Evolutionary conservation across 371 early-diverging fungal species (phyloP), one percentile per base, ranked within the genome.

Genomic region (Nematocida sp.): DNA sequence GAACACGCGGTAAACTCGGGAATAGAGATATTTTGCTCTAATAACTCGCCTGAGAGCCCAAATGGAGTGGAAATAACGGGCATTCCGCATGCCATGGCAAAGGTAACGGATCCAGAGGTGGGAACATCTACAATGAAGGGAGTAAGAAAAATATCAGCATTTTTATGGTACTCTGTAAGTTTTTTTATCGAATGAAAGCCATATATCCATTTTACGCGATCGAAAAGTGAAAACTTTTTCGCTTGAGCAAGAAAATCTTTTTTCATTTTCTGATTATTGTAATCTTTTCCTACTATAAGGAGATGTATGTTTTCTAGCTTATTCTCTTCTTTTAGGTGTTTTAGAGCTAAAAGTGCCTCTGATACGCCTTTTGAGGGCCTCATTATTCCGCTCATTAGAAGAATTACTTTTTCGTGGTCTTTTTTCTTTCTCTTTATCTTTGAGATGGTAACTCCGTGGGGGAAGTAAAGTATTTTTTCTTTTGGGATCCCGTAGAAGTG

Each of bases 311-410:
- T 63, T 23, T 45, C n/a, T 18, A 63, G 63, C 35, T 63, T 9
- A 16, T 47, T 63, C 49, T 30, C 5, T 18, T 63, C 28, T 33
- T 45, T 63, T 3, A 63, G 63, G 11, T 36, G 9, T 16, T 39
- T 28, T 2, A 63, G 63, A 11, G 63, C 63, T 9, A 9, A 2
- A 5, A 63, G 45, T 28, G 25, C 47, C 25, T 45, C 47, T 45
- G 2, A 2, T 28, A 63, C 9, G 4, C 63, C 63, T 28, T 63
- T 63, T 4, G 7, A 11, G 7, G 4, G 7, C 5, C 28, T 7
- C 63, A 63, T 63, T 9, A 63, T 30, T 4, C 63, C 63, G 63
- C 28, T 45, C 47, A 45, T 63, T 5, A 42, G 63, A 5, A 63
- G 5, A 4, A 35, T 45, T 7, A 63, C 5, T 33, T 30, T 63